These are phyloP conservation scores for Diaporthe citriasiana DNA, from an alignment of 2,329 filamentous ascomycete species.

Conservation along the genomic window DNA sequence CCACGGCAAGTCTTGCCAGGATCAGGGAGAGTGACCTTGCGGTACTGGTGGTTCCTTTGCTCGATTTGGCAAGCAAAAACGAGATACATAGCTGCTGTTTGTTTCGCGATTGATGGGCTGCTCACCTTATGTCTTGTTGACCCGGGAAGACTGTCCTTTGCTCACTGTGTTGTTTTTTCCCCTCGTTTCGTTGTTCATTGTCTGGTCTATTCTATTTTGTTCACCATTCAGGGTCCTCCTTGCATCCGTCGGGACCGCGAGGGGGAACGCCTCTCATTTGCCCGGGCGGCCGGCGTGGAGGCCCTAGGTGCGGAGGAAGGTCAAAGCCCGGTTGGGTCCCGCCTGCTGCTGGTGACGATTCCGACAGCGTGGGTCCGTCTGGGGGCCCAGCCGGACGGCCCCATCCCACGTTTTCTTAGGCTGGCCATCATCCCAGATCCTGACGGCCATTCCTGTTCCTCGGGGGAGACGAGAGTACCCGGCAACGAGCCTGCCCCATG, in stretches of 20 bases:
- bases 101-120: not conserved
- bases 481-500: not conserved
- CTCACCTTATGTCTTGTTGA: not conserved
- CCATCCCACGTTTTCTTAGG: slow-evolving; percentile 28
- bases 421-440: slow-evolving; percentile 20
- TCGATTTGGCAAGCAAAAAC: slow-evolving; percentile 26
- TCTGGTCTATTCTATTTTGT: not conserved
- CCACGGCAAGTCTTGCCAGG: not conserved
- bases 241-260: slow-evolving; percentile 17
- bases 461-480: not conserved
- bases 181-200: not conserved
- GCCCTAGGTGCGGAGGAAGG: slow-evolving; percentile 5
- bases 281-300: slow-evolving; percentile 5
- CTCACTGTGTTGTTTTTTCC: not conserved
- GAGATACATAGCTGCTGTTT: slow-evolving; percentile 11
- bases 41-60: not conserved
- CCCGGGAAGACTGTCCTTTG: not conserved
- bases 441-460: not conserved
- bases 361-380: slow-evolving; percentile 26
- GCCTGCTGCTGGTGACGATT: not conserved
- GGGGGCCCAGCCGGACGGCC: slow-evolving; percentile 26
- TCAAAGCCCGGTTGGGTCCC: slow-evolving; percentile 16
- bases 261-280: not conserved
- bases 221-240: slow-evolving; percentile 11
- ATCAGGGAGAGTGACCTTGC: not conserved